A percentile compares a stretch with the other conserved stretches of the same genome.
These are phyloP conservation scores for Rhizopogon vesiculosus DNA, from an alignment of 768 basidiomycete genomes.

Conservation along the genomic window DNA sequence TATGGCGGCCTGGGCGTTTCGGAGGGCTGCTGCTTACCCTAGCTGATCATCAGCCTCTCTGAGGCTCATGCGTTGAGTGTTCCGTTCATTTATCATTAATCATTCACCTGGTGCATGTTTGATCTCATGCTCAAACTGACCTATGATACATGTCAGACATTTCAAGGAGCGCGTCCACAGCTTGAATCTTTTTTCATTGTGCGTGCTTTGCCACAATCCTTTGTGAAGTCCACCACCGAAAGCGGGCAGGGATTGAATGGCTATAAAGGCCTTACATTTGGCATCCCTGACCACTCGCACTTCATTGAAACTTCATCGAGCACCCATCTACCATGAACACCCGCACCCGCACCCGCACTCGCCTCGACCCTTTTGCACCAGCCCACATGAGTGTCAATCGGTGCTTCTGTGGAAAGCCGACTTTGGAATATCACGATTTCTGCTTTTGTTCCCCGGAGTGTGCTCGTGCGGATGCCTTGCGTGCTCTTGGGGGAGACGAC, in stretches of 20 bases:
- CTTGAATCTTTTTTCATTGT: not conserved
- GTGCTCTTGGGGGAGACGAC: not conserved
- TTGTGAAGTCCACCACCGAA: not conserved
- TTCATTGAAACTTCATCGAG: not conserved
- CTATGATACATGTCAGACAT: not conserved
- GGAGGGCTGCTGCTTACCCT: not conserved
- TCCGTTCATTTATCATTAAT: not conserved
- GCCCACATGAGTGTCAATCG: not conserved
- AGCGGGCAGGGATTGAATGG: not conserved
- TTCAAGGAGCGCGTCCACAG: not conserved
- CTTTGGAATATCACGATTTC: not conserved
- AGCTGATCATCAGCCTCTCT: too few relatives aligned
- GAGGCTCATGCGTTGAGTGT: not conserved
- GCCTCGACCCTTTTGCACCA: not conserved
- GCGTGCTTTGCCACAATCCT: not conserved
- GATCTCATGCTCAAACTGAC: not conserved
- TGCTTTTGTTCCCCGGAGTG: constrained; percentile 3
- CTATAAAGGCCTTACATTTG: not conserved
- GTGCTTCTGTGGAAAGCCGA: constrained; percentile 1
- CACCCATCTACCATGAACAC: not conserved
- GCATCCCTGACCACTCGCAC: not conserved
- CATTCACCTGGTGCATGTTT: not conserved
- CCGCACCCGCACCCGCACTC: too few relatives aligned
- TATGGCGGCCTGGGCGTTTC: not conserved
- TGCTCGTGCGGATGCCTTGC: not conserved